Conservation (phyloP, 1,139 yeast genomes). For the Trichomonascaceae sp. region DNA sequence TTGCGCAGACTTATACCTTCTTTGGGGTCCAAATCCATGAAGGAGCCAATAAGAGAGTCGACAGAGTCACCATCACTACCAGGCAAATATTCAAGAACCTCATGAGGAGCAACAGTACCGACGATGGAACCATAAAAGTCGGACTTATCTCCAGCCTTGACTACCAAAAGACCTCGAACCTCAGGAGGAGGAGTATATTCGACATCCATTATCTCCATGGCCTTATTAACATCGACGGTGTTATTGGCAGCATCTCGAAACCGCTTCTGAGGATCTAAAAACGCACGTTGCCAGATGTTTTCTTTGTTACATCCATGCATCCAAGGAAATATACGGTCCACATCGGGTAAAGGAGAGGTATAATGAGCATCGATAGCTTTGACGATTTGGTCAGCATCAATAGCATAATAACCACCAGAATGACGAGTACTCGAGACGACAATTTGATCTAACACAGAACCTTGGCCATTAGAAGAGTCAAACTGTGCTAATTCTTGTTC, state of each 20-base stretch:
- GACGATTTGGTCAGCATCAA: slow-evolving; percentile 27
- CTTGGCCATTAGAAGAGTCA: background rate
- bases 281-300: slow-evolving; percentile 31
- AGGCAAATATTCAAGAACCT: slow-evolving; percentile 39
- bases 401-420: slow-evolving; percentile 2
- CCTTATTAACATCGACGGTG: slow-evolving; percentile 2
- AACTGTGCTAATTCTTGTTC: background rate
- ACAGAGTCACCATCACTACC: background rate
- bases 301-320: slow-evolving; percentile 54
- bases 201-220: slow-evolving; percentile 8
- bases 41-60: slow-evolving; percentile 19
- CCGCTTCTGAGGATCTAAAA: slow-evolving; percentile 26
- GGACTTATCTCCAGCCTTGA: slow-evolving; percentile 38
- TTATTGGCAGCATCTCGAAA: slow-evolving; percentile 15
- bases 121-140: slow-evolving; percentile 41
- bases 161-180: slow-evolving; percentile 30
- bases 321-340: slow-evolving; percentile 81
- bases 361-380: slow-evolving; percentile 29
- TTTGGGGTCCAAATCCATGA: slow-evolving; percentile 44
- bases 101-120: slow-evolving; percentile 57
- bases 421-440: background rate
- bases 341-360: slow-evolving; percentile 55
- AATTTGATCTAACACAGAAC: background rate
- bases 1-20: slow-evolving; percentile 66
- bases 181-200: slow-evolving; percentile 17